A percentile compares a stretch with the other conserved stretches of the same genome.
These are phyloP conservation scores for Phytophthora parvispora DNA, from an alignment of 352 stramenopile species.

Conservation along the genomic window DNA sequence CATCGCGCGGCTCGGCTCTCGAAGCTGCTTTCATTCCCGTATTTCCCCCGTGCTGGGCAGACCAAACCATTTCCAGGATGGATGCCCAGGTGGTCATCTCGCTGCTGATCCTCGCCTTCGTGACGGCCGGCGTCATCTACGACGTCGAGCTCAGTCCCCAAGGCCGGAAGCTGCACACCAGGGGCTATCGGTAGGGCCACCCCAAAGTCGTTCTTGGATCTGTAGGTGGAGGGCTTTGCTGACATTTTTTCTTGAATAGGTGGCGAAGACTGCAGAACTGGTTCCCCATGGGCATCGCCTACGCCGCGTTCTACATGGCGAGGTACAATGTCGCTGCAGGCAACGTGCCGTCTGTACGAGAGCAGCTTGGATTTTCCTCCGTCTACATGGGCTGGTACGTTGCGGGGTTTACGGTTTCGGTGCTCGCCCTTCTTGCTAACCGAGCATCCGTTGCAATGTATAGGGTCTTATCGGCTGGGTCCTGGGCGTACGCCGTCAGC, in stretches of 20 bases:
- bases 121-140: conserved; percentile 63
- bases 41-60: conserved; percentile 12
- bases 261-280: conserved; percentile 80
- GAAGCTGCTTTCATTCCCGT: conserved; percentile 31
- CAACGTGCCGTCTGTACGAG: conserved; percentile 69
- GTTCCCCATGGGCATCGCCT: conserved; percentile 82
- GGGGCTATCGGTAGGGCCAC: conserved; percentile 51
- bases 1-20: not conserved
- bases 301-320: conserved; percentile 86
- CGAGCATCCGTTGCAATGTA: conserved; percentile 2
- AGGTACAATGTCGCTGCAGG: conserved; percentile 79
- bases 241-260: conserved; percentile 18
- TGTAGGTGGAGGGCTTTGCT: not conserved
- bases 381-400: conserved; percentile 81
- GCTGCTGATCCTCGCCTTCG: conserved; percentile 64
- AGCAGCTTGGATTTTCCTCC: conserved; percentile 66
- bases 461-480: conserved; percentile 76
- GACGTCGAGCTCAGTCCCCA: conserved; percentile 73
- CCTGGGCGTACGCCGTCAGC: conserved; percentile 77
- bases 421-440: not conserved
- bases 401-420: not conserved
- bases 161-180: conserved; percentile 63
- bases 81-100: conserved; percentile 59
- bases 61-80: conserved; percentile 33
- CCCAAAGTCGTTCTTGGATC: not conserved